Evolutionary conservation across 345 rosid genomes (phyloP), one percentile per base, ranked within the genome.

Genomic region (Corchorus olitorius): DNA sequence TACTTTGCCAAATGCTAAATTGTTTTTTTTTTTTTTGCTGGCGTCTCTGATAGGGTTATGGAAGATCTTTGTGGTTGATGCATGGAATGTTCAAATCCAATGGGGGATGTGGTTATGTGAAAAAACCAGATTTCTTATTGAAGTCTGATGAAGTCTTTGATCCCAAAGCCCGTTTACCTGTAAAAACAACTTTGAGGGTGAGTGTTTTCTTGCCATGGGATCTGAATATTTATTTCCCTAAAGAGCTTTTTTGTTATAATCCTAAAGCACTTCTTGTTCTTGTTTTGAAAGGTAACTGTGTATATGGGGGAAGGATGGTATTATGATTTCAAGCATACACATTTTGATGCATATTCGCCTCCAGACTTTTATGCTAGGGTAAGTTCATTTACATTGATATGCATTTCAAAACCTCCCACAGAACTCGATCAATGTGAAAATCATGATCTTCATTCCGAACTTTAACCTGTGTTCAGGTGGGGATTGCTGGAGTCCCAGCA

Each of bases 251-350:
- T 65, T 54, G 22, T 1, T 4, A n/a, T 7, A 52, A 15, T 27
- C 58, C 43, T 39, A 1, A 39, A 39, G 43, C 6, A 6, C 49
- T 16, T 50, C 35, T 6, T 66, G 16, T 80, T 3, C 8, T 58
- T 65, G 22, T 50, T 50, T 43, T 62, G 56, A 50, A 70, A 94
- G 98, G 93, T 94, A 74, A 91, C 87, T 64, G 79, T 94, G 72
- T 93, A 85, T 53, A 89, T 94, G 97, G 98, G 98, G 20, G 95
- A 94, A 81, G 98, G 98, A 73, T 94, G 98, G 97, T 84, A 80
- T 78, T 46, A 65, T 0, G 98, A 94, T 45, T 94, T 94, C 75
- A 78, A 37, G 0, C 92, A 82, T 74, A 91, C 92, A n/a, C 95
- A 94, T 74, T 94, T 94, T 8, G 98, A 71, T 39, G 72, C 72